Conservation (phyloP, 1,139 yeast genomes). For the Blastobotrys proliferans region DNA sequence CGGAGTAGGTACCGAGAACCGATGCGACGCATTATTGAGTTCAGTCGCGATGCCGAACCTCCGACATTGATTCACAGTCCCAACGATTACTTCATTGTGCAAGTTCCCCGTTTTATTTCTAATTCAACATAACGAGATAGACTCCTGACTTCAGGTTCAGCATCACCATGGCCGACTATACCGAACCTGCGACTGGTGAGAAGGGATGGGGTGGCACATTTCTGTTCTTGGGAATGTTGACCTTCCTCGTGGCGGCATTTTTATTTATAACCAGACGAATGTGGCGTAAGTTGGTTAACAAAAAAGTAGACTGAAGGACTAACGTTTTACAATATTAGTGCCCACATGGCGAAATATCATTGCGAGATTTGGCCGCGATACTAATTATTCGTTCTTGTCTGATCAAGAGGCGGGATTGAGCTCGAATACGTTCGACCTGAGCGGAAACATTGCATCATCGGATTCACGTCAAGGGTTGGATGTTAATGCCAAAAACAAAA, state of each 20-base stretch:
- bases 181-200: background rate
- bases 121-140: too few species aligned
- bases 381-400: conserved; percentile 43
- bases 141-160: too few species aligned
- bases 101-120: too few species aligned
- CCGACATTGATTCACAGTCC: too few species aligned
- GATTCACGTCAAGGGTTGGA: conserved; percentile 64
- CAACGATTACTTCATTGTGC: too few species aligned
- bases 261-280: conserved; percentile 4
- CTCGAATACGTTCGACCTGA: conserved; percentile 56
- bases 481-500: conserved; percentile 48
- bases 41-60: too few species aligned
- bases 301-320: background rate
- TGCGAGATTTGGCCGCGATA: background rate
- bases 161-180: too few species aligned
- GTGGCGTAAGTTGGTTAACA: conserved; percentile 7
- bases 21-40: too few species aligned
- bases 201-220: conserved; percentile 11
- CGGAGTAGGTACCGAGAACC: too few species aligned
- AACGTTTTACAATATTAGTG: background rate
- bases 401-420: conserved; percentile 66
- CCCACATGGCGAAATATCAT: conserved; percentile 6
- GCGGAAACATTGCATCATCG: conserved; percentile 40
- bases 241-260: conserved; percentile 1
- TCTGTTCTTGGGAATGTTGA: conserved; percentile 1